Evolutionary conservation across 2,329 filamentous ascomycete species (phyloP).

Genomic region (Xylaria sp.): DNA sequence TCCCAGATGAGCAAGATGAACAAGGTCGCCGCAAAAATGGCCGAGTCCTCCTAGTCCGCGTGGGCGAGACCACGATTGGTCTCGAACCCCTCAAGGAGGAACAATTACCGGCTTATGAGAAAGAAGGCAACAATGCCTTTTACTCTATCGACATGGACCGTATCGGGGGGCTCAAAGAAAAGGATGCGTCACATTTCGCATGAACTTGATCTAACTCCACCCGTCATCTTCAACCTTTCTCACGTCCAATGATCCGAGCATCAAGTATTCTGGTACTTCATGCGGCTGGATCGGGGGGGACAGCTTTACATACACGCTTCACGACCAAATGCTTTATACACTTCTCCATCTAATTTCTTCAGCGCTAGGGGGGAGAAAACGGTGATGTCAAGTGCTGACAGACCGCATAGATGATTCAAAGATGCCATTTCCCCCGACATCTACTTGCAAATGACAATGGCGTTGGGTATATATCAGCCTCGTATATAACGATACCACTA

Average conservation of each 20-base stretch:
- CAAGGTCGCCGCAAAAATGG: constrained; percentile 83
- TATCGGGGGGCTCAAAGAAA: constrained; percentile 95
- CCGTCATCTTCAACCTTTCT: constrained; percentile 2
- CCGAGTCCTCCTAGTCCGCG: constrained; percentile 88
- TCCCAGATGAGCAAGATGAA: constrained; percentile 94
- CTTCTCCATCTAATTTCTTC: constrained; percentile 30
- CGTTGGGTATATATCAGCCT: constrained; percentile 39
- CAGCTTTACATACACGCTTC: constrained; percentile 31
- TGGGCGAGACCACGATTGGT: constrained; percentile 88
- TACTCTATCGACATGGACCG: constrained; percentile 94
- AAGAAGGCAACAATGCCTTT: constrained; percentile 81
- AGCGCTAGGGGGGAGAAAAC: constrained; percentile 23
- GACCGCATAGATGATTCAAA: constrained; percentile 36
- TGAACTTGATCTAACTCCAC: constrained; percentile 27
- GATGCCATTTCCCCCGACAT: constrained; percentile 27
- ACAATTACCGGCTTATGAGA: constrained; percentile 88
- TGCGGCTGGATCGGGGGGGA: constrained; percentile 19
- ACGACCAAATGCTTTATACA: constrained; percentile 34
- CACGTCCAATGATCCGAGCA: constrained; percentile 15
- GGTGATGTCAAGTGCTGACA: constrained; percentile 42
- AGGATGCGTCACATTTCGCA: constrained; percentile 64
- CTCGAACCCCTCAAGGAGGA: constrained; percentile 87
- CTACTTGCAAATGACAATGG: constrained; percentile 32
- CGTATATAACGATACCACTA: constrained; percentile 38
- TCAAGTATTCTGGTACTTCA: constrained; percentile 20